A percentile compares a stretch with the other conserved stretches of the same genome.
Conservation (phyloP, 2,329 filamentous ascomycete genomes). For the Diaporthe australafricana region DNA sequence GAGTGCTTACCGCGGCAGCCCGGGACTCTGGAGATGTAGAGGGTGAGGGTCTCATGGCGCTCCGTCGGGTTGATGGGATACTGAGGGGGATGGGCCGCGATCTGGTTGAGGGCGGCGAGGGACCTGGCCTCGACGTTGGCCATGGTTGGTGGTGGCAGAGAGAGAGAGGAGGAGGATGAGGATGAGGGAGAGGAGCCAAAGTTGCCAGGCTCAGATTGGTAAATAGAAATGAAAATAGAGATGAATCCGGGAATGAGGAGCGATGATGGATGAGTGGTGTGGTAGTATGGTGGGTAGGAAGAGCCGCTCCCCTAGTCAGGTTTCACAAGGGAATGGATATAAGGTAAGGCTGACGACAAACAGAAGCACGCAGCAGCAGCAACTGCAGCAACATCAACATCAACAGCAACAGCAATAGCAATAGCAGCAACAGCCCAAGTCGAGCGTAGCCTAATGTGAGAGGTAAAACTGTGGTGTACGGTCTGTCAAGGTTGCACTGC, state of each 20-base stretch:
- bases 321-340: neutral
- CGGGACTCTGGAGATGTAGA: constrained; percentile 95
- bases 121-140: constrained; percentile 81
- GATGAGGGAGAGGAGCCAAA: neutral
- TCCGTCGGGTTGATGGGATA: constrained; percentile 82
- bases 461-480: neutral
- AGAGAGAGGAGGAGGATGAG: neutral
- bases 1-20: constrained; percentile 80
- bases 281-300: neutral
- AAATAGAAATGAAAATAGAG: neutral
- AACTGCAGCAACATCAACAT: neutral
- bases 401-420: neutral
- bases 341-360: neutral
- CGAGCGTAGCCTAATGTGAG: neutral
- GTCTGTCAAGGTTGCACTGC: neutral
- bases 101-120: constrained; percentile 79
- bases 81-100: constrained; percentile 87
- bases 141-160: neutral
- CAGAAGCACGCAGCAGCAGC: neutral
- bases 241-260: neutral
- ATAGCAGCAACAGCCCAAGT: neutral
- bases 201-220: neutral
- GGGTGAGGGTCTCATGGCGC: constrained; percentile 76
- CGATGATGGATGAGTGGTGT: neutral
- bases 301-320: no score